Percentiles rank a stretch among this genome's conserved stretches.
These are phyloP conservation scores for Zygosaccharomyces bailii DNA, from an alignment of 805 yeast genomes.

Conservation along the genomic window DNA sequence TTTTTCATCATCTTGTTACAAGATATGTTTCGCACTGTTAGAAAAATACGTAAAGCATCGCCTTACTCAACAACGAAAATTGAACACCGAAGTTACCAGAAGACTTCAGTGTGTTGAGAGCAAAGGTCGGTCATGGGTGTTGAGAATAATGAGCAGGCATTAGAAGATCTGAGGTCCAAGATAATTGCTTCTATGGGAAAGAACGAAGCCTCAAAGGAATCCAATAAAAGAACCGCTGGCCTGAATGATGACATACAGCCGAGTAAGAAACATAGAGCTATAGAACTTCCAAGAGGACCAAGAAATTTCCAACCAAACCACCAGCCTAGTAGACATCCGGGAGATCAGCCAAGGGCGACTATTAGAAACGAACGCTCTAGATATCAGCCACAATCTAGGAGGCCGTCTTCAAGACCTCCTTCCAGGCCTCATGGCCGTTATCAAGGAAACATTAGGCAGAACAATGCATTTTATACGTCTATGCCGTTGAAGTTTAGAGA, in stretches of 20 bases:
- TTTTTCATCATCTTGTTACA: background rate
- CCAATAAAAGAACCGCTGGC: constrained; percentile 11
- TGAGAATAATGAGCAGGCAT: constrained; percentile 14
- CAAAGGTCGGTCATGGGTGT: background rate
- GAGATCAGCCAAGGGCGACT: background rate
- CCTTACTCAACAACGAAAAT: background rate
- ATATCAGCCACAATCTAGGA: constrained; percentile 6
- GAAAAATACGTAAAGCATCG: background rate
- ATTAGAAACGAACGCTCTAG: constrained; percentile 4
- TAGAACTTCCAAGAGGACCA: constrained; percentile 13
- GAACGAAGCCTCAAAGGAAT: constrained; percentile 1
- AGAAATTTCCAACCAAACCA: constrained; percentile 15
- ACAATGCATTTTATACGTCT: background rate
- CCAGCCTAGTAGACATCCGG: background rate
- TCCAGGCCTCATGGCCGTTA: constrained; percentile 5
- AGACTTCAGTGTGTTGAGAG: background rate
- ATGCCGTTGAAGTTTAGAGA: constrained; percentile 5
- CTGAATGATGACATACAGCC: constrained; percentile 1
- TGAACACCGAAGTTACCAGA: background rate
- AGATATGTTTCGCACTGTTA: background rate
- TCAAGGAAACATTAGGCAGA: background rate
- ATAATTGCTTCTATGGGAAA: constrained; percentile 29
- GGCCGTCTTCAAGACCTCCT: constrained; percentile 2
- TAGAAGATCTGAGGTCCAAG: constrained; percentile 29
- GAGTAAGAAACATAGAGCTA: constrained; percentile 16